A percentile compares a stretch with the other conserved stretches of the same genome.
These are phyloP conservation scores for Mycena leptocephala DNA, from an alignment of 768 basidiomycete genomes.

Conservation along the genomic window DNA sequence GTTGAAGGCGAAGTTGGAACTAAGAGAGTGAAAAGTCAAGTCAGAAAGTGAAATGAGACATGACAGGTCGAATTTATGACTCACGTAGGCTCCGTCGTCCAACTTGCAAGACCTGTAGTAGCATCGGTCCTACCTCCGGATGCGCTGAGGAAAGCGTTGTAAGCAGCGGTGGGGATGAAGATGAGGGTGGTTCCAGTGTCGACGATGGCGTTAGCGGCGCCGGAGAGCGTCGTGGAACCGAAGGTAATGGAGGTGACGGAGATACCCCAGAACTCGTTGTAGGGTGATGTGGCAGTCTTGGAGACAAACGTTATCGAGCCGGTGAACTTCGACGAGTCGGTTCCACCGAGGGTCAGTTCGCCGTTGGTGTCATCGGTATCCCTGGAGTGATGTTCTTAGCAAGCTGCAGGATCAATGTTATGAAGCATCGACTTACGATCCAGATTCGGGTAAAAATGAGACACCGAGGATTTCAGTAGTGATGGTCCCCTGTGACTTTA, in stretches of 20 bases:
- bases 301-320: not conserved
- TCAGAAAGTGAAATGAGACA: not conserved
- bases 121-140: not conserved
- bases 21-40: conserved; percentile 6
- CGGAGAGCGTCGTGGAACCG: conserved; percentile 13
- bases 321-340: not conserved
- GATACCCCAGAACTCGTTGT: conserved; percentile 18
- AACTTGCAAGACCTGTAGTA: not conserved
- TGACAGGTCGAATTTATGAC: not conserved
- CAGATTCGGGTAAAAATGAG: not conserved
- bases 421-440: not conserved
- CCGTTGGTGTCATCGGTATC: conserved; percentile 11
- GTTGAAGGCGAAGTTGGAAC: conserved; percentile 1
- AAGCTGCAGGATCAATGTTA: not conserved
- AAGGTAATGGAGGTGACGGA: conserved; percentile 13
- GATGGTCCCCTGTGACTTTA: conserved; percentile 3
- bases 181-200: conserved; percentile 21
- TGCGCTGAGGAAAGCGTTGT: conserved; percentile 10
- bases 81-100: not conserved
- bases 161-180: not conserved
- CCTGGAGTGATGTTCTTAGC: not conserved
- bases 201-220: conserved; percentile 1
- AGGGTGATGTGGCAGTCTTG: not conserved
- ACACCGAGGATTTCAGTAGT: not conserved
- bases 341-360: conserved; percentile 8